Percentiles rank a stretch among this genome's conserved stretches.
Conservation (phyloP, 306 rosid species). For the Cucurbita moschata region DNA sequence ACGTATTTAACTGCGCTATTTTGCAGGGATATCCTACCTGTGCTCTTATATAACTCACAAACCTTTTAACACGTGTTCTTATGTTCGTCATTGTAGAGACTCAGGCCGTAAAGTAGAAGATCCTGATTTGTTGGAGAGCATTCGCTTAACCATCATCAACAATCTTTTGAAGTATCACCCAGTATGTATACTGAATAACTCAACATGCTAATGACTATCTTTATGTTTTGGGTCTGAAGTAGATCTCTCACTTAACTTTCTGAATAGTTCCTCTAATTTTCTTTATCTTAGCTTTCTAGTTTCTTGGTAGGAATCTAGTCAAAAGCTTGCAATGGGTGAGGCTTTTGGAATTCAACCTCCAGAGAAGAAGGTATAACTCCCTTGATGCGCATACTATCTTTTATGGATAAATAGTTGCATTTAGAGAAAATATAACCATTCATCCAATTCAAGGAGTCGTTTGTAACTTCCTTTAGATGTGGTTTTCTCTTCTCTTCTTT, state of each 20-base stretch:
- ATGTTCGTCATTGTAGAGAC: constrained; percentile 38
- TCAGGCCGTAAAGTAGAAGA: constrained; percentile 96
- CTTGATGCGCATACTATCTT: background rate
- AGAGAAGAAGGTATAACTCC: constrained; percentile 49
- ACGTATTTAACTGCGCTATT: background rate
- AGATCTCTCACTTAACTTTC: background rate
- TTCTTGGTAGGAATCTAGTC: constrained; percentile 68
- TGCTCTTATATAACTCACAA: background rate
- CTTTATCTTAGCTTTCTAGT: background rate
- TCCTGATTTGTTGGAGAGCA: constrained; percentile 84
- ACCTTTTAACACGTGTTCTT: constrained; percentile 7
- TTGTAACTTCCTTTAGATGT: background rate
- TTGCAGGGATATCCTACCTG: background rate
- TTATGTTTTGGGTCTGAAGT: background rate
- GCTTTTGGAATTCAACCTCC: constrained; percentile 93
- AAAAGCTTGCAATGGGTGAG: constrained; percentile 82
- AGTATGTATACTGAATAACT: constrained; percentile 33
- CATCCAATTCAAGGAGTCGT: background rate
- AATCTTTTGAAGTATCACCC: constrained; percentile 92
- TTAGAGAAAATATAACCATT: background rate
- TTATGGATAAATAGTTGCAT: background rate
- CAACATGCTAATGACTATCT: background rate
- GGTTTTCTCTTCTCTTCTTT: background rate
- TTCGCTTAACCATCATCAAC: constrained; percentile 83
- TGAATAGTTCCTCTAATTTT: constrained; percentile 4